Percentiles rank a stretch among this genome's conserved stretches.
phyloP scores from a whole-genome alignment of 345 rosid species.

The Microcos paniculata region DNA sequence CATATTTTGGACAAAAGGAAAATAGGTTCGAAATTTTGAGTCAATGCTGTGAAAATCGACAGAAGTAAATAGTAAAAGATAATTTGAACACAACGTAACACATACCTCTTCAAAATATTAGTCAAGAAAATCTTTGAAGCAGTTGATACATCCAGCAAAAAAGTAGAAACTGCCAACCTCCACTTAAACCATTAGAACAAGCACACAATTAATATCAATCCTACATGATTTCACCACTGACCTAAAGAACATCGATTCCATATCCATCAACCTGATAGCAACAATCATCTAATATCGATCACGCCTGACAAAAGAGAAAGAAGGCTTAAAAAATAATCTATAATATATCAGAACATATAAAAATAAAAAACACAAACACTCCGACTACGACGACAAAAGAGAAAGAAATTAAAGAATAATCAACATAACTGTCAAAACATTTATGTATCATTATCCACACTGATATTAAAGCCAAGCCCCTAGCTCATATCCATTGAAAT shows the following conservation, averaged over 20 bases:
- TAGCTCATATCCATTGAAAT: not conserved
- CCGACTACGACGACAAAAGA: not conserved
- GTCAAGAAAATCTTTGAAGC: not conserved
- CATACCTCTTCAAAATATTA: not conserved
- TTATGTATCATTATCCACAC: not conserved
- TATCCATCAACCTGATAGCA: not conserved
- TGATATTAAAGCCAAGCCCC: not conserved
- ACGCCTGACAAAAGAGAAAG: not conserved
- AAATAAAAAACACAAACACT: too few relatives aligned
- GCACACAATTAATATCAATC: not conserved
- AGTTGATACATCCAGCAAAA: not conserved
- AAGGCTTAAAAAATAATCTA: not conserved
- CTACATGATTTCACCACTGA: conserved; percentile 6
- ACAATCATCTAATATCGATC: conserved; percentile 9
- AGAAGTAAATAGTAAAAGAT: not conserved
- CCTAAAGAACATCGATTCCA: not conserved
- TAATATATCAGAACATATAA: not conserved
- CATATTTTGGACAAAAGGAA: too few relatives aligned
- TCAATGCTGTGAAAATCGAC: not conserved
- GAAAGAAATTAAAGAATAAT: not conserved
- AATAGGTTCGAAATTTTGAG: too few relatives aligned
- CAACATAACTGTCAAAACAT: not conserved
- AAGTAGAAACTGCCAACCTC: not conserved
- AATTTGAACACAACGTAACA: not conserved
- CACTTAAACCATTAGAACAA: not conserved